Conservation (phyloP, 768 basidiomycete genomes). For the Mycena rosella region DNA sequence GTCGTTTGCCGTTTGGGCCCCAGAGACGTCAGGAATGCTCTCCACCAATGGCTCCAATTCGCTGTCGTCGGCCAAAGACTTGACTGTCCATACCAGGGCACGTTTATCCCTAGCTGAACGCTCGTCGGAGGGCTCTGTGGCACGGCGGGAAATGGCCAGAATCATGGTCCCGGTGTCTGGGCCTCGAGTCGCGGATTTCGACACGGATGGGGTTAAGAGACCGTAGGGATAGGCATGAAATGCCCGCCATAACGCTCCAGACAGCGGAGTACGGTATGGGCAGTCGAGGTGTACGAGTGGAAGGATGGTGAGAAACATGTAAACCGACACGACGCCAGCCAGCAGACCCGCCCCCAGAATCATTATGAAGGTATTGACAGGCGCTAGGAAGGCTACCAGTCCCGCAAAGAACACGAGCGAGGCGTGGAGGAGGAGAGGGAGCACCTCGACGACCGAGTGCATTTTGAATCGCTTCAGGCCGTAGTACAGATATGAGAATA, state of each 20-base stretch:
- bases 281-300: neutral
- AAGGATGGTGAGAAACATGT: neutral
- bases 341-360: neutral
- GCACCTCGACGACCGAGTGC: constrained; percentile 8
- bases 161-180: neutral
- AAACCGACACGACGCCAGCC: neutral
- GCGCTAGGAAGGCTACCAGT: constrained; percentile 12
- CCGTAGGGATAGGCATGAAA: neutral
- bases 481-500: constrained; percentile 6
- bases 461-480: constrained; percentile 10
- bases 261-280: neutral
- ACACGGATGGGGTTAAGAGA: too few relatives aligned
- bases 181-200: neutral
- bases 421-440: constrained; percentile 3
- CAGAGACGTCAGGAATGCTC: neutral
- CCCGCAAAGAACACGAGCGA: constrained; percentile 14
- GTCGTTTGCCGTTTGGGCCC: neutral
- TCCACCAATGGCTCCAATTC: constrained; percentile 6
- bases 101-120: neutral
- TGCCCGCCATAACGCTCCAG: neutral
- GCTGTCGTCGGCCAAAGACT: constrained; percentile 6
- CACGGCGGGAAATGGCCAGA: neutral
- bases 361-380: neutral
- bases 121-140: neutral
- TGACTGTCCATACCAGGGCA: neutral